A percentile compares a stretch with the other conserved stretches of the same genome.
Conservation (phyloP, 2,329 filamentous ascomycete genomes). For the Alternaria tenuissima region DNA sequence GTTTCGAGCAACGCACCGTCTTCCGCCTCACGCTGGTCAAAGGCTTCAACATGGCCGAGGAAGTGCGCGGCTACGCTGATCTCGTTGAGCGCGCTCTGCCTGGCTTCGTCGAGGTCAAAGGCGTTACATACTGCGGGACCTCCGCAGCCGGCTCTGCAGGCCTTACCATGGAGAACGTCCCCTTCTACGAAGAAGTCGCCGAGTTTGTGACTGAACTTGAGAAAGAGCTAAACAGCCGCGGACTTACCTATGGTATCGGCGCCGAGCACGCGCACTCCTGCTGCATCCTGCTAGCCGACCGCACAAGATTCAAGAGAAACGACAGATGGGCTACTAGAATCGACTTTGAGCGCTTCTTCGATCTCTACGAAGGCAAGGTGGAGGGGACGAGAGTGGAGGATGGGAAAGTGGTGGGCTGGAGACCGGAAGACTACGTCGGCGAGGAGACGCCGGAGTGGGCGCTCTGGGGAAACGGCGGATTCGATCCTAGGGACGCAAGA, state of each 20-base stretch:
- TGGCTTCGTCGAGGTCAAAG: slow-evolving; percentile 94
- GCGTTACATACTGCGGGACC: slow-evolving; percentile 96
- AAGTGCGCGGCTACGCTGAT: slow-evolving; percentile 87
- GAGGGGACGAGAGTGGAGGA: slow-evolving; percentile 55
- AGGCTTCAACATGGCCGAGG: slow-evolving; percentile 96
- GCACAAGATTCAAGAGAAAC: slow-evolving; percentile 74
- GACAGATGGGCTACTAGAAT: slow-evolving; percentile 92
- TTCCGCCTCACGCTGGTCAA: slow-evolving; percentile 96
- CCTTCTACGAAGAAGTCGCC: slow-evolving; percentile 90
- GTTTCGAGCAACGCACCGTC: slow-evolving; percentile 88
- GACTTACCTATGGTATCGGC: slow-evolving; percentile 85
- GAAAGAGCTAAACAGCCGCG: slow-evolving; percentile 70
- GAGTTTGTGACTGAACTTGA: slow-evolving; percentile 82
- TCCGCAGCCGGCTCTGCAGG: slow-evolving; percentile 83
- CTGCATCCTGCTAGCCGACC: slow-evolving; percentile 84
- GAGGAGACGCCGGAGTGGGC: slow-evolving; percentile 90
- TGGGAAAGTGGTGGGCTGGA: slow-evolving; percentile 66
- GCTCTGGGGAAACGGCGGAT: slow-evolving; percentile 91
- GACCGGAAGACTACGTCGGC: slow-evolving; percentile 90
- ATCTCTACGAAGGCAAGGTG: slow-evolving; percentile 71
- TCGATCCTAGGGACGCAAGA: slow-evolving; percentile 87
- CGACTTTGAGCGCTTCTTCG: slow-evolving; percentile 88
- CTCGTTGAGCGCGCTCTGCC: slow-evolving; percentile 86
- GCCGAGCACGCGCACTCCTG: slow-evolving; percentile 96
- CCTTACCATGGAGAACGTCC: slow-evolving; percentile 96